phyloP scores from a whole-genome alignment of 1,139 yeast species.

The Ogataea hybrid region DNA sequence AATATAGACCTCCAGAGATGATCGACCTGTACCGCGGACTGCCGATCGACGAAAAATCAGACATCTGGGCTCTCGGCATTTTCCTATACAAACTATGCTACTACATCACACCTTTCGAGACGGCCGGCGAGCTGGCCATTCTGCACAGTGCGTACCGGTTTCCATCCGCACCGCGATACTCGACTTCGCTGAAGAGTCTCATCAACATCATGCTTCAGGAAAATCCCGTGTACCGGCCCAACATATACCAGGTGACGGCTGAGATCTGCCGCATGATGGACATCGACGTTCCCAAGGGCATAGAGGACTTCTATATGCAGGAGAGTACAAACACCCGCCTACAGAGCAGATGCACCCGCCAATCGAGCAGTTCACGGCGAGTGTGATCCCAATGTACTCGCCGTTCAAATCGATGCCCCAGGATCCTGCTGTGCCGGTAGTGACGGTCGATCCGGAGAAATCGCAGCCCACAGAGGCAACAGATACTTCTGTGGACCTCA shows the following conservation, averaged over 20 bases:
- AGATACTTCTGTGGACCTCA: background rate
- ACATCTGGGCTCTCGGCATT: conserved; percentile 95
- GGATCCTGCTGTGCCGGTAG: conserved; percentile 18
- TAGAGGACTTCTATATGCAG: conserved; percentile 31
- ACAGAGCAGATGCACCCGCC: conserved; percentile 28
- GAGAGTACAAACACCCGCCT: conserved; percentile 28
- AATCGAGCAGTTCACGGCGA: conserved; percentile 31
- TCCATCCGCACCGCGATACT: conserved; percentile 47
- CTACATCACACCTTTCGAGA: conserved; percentile 93
- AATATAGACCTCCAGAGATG: conserved; percentile 96
- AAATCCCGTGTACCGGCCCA: conserved; percentile 81
- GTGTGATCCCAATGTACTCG: conserved; percentile 29
- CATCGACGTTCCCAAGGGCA: conserved; percentile 16
- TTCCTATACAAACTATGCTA: conserved; percentile 88
- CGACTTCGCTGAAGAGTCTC: conserved; percentile 53
- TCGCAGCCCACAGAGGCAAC: background rate
- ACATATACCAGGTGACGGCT: conserved; percentile 70
- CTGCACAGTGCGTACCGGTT: conserved; percentile 59
- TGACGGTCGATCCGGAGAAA: conserved; percentile 1
- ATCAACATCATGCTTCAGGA: conserved; percentile 63
- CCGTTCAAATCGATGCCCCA: conserved; percentile 27
- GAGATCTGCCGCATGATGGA: conserved; percentile 51
- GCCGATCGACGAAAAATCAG: conserved; percentile 92
- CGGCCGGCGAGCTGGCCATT: conserved; percentile 67
- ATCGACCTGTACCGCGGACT: conserved; percentile 79